Percentiles rank a stretch among this genome's conserved stretches.
phyloP scores from a whole-genome alignment of 2,329 filamentous ascomycete genomes.

The Aurifilum marmelostoma region DNA sequence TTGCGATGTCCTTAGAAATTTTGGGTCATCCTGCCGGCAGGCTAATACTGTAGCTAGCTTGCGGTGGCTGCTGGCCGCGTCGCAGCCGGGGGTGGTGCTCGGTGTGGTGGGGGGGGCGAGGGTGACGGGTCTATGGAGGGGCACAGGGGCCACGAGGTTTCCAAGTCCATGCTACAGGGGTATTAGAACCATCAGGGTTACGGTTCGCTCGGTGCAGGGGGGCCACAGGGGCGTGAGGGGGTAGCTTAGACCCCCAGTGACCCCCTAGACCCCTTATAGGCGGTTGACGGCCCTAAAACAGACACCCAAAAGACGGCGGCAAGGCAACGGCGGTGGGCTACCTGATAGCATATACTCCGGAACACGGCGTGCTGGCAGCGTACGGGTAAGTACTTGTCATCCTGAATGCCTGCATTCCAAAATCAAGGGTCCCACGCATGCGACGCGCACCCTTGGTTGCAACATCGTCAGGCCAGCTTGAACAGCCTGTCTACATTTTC shows the following conservation, averaged over 20 bases:
- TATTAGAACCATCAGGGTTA: background rate
- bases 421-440: background rate
- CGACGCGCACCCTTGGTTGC: slow-evolving; percentile 13
- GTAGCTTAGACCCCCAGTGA: too few relatives aligned
- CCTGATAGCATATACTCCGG: background rate
- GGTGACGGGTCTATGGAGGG: background rate
- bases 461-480: background rate
- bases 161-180: background rate
- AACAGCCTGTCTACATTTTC: background rate
- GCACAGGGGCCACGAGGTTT: background rate
- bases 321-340: background rate
- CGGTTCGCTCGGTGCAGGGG: background rate
- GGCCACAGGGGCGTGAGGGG: background rate
- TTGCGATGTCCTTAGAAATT: slow-evolving; percentile 13
- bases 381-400: background rate
- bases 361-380: background rate
- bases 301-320: background rate
- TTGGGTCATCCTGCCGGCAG: slow-evolving; percentile 18
- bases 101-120: background rate
- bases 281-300: background rate
- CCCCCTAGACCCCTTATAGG: background rate
- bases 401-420: background rate
- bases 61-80: background rate
- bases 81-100: background rate
- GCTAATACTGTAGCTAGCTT: background rate